Percentiles rank a stretch among this genome's conserved stretches.
Conservation (phyloP, 306 rosid genomes). For the Rubus idaeus region DNA sequence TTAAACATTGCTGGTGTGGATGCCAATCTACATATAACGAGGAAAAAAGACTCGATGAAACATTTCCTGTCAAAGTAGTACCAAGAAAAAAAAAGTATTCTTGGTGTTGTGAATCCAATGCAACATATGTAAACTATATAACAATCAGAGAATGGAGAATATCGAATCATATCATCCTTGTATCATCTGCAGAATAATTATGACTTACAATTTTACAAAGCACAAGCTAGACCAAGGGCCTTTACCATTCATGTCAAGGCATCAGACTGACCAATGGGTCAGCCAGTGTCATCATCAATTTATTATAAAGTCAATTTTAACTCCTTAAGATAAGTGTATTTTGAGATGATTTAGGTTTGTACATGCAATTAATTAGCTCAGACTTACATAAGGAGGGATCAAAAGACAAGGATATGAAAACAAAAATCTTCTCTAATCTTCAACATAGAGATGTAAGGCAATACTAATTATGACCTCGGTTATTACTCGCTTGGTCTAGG, state of each 20-base stretch:
- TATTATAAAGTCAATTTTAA: neutral
- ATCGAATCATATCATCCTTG: neutral
- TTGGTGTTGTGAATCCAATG: neutral
- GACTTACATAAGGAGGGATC: neutral
- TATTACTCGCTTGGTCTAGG: neutral
- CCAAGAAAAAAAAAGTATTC: neutral
- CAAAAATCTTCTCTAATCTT: neutral
- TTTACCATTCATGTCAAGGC: neutral
- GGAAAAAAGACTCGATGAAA: conserved; percentile 18
- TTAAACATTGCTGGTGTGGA: conserved; percentile 98
- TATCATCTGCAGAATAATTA: neutral
- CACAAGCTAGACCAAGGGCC: neutral
- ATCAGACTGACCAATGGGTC: neutral
- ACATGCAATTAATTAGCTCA: neutral
- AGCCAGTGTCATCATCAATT: neutral
- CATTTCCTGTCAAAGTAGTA: conserved; percentile 7
- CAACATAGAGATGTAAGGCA: neutral
- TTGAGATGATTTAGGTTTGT: neutral
- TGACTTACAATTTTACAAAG: conserved; percentile 5
- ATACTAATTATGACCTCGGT: neutral
- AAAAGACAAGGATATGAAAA: neutral
- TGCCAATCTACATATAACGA: conserved; percentile 59
- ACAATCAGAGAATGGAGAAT: conserved; percentile 16
- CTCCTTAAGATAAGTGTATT: neutral
- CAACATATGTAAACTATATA: neutral